A percentile compares a stretch with the other conserved stretches of the same genome.
phyloP scores from a whole-genome alignment of 805 yeast species.

The Barnettozyma pratensis region DNA sequence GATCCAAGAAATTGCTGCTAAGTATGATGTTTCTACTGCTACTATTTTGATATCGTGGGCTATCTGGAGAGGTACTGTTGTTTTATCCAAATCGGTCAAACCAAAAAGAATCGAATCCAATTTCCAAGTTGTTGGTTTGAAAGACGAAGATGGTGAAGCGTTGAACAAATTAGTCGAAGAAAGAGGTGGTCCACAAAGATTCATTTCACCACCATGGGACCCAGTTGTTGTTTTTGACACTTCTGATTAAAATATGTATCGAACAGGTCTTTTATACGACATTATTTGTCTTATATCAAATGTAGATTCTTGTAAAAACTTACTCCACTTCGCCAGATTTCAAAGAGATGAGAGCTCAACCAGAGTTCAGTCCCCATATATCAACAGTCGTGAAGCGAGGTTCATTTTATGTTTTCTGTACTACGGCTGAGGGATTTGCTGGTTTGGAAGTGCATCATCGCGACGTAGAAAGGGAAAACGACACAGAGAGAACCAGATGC shows the following conservation, averaged over 20 bases:
- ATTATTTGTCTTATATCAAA: too few species aligned
- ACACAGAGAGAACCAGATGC: too few species aligned
- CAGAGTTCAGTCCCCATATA: too few species aligned
- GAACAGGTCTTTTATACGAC: too few species aligned
- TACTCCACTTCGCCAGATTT: too few species aligned
- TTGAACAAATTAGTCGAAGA: conserved; percentile 25
- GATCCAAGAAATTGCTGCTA: conserved; percentile 40
- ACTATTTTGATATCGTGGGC: conserved; percentile 57
- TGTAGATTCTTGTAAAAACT: too few species aligned
- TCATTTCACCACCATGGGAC: conserved; percentile 16
- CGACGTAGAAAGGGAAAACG: too few species aligned
- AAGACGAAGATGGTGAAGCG: conserved; percentile 31
- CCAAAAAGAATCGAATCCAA: conserved; percentile 38
- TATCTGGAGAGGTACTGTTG: conserved; percentile 49
- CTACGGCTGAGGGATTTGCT: too few species aligned
- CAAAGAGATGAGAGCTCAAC: too few species aligned
- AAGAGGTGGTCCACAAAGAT: conserved; percentile 27
- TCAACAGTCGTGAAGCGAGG: too few species aligned
- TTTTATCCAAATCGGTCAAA: conserved; percentile 46
- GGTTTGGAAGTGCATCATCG: too few species aligned
- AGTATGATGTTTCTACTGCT: conserved; percentile 39
- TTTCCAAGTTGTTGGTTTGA: conserved; percentile 27
- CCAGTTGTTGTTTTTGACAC: conserved; percentile 35
- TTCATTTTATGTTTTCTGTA: too few species aligned
- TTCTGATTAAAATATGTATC: neutral